Percentiles rank a stretch among this genome's conserved stretches.
phyloP scores from a whole-genome alignment of 164 flowering plant species.

The Pachysandra terminalis region DNA sequence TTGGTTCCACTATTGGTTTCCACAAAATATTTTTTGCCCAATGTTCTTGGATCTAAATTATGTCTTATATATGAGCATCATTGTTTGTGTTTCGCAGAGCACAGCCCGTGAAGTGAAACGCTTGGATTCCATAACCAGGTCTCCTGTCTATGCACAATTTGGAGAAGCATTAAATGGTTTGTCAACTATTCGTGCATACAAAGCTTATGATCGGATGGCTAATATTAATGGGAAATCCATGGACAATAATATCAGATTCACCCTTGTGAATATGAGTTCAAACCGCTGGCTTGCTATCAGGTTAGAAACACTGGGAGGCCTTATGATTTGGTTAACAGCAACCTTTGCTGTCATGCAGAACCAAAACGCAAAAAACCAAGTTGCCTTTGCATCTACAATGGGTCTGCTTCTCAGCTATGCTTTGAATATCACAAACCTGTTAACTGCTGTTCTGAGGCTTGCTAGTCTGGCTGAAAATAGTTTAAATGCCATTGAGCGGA shows the following conservation, averaged over 20 bases:
- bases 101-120: constrained; percentile 98
- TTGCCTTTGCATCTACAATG: constrained; percentile 96
- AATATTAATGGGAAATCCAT: constrained; percentile 82
- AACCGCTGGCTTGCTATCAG: constrained; percentile 98
- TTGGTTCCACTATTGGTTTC: not conserved
- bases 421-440: constrained; percentile 75
- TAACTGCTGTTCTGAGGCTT: constrained; percentile 83
- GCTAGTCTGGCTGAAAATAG: constrained; percentile 96
- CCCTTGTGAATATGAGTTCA: constrained; percentile 84
- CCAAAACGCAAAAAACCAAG: constrained; percentile 78
- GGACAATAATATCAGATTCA: constrained; percentile 91
- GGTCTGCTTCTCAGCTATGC: constrained; percentile 97
- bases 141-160: constrained; percentile 99
- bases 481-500: constrained; percentile 87
- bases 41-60: not conserved
- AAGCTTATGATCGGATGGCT: constrained; percentile 98
- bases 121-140: constrained; percentile 84
- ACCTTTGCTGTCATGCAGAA: constrained; percentile 97
- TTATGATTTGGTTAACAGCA: constrained; percentile 98
- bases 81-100: constrained; percentile 46
- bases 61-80: not conserved
- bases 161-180: constrained; percentile 97
- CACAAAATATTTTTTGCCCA: no score
- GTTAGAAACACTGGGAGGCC: constrained; percentile 83
- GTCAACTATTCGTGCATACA: constrained; percentile 87